phyloP scores from a whole-genome alignment of 2,329 filamentous ascomycete genomes.

The Sphaceloma murrayae region DNA sequence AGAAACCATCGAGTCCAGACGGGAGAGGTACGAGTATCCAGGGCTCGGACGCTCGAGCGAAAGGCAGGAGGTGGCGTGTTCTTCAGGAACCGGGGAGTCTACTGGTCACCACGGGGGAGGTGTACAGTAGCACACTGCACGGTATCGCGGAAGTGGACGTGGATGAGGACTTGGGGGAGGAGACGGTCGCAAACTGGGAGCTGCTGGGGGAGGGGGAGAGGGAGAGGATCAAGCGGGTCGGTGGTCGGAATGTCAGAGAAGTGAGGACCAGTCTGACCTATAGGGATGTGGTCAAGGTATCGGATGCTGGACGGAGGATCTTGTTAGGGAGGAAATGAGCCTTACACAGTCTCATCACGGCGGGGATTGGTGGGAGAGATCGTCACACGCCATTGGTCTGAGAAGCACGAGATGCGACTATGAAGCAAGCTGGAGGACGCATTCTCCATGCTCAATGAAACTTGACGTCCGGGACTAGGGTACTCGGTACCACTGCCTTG shows the following conservation, averaged over 20 bases:
- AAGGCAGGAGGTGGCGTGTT: constrained; percentile 43
- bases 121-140: constrained; percentile 65
- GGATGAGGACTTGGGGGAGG: constrained; percentile 54
- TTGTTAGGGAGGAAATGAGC: constrained; percentile 31
- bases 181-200: constrained; percentile 59
- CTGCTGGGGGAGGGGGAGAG: constrained; percentile 46
- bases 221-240: constrained; percentile 31
- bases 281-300: constrained; percentile 76
- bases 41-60: background rate
- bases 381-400: too few relatives aligned
- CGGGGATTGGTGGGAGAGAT: too few relatives aligned
- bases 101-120: constrained; percentile 57
- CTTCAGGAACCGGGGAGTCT: constrained; percentile 77
- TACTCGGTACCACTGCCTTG: too few relatives aligned
- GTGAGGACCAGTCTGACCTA: constrained; percentile 69
- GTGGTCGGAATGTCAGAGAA: constrained; percentile 48
- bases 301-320: constrained; percentile 60
- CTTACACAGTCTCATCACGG: too few relatives aligned
- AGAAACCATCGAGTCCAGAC: constrained; percentile 30
- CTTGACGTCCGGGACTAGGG: too few relatives aligned
- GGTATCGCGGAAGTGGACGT: constrained; percentile 57
- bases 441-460: background rate
- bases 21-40: background rate
- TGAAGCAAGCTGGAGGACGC: background rate
- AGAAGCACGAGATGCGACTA: background rate